These are phyloP conservation scores for Mucor saturninus DNA, from an alignment of 371 early-diverging fungal species.

Conservation along the genomic window DNA sequence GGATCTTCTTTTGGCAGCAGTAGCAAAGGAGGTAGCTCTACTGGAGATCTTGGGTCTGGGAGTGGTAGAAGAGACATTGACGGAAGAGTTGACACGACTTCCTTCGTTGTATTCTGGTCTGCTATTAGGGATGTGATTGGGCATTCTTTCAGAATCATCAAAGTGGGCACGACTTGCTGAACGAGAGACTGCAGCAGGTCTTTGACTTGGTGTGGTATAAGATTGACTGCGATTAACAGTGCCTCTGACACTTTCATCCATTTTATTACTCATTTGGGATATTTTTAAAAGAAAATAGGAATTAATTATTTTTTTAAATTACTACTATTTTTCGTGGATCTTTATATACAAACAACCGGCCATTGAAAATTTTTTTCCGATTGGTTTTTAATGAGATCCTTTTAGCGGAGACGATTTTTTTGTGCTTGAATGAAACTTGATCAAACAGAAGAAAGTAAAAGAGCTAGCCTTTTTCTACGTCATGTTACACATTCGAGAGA, in stretches of 20 bases:
- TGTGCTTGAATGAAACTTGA: constrained; percentile 1
- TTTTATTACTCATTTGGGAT: constrained; percentile 6
- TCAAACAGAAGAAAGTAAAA: not conserved
- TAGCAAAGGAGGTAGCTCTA: constrained; percentile 22
- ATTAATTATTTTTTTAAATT: not conserved
- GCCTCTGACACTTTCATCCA: constrained; percentile 15
- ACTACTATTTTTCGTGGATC: not conserved
- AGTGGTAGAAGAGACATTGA: constrained; percentile 1
- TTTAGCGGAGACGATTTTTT: not conserved
- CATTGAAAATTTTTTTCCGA: constrained; percentile 16
- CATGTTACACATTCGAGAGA: not conserved
- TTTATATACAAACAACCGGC: constrained; percentile 5
- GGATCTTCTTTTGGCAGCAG: constrained; percentile 24
- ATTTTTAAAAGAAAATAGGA: not conserved
- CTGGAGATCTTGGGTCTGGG: constrained; percentile 23
- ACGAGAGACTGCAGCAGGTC: not conserved
- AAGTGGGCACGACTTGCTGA: constrained; percentile 14
- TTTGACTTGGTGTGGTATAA: constrained; percentile 12
- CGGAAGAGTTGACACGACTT: constrained; percentile 12
- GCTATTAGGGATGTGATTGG: constrained; percentile 8
- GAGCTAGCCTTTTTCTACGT: not conserved
- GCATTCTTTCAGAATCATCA: constrained; percentile 5
- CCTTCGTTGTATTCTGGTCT: constrained; percentile 8
- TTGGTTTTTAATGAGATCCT: not conserved
- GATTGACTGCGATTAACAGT: constrained; percentile 30